Evolutionary conservation across 768 basidiomycete species (phyloP), one percentile per base, ranked within the genome.

Genomic region (Nevesoporus exiguus): DNA sequence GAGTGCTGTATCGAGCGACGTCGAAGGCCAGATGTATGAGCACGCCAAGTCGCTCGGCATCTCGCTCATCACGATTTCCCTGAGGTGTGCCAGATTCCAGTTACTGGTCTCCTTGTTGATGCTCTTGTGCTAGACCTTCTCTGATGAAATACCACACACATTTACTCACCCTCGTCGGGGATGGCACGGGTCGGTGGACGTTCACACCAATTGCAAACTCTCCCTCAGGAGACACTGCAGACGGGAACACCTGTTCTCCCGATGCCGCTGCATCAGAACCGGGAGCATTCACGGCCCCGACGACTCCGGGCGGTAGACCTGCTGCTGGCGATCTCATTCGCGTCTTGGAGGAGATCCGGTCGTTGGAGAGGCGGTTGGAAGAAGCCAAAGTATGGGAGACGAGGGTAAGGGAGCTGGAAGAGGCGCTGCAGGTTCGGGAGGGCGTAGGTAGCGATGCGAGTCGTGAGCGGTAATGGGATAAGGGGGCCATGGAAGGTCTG

Each of bases 21-120:
- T 98, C 21, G 95, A 98, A 68, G 94, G 94, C 0, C 77, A 83
- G 59, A 94, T 98, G 91, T 98, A 98, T 73, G 90, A 95, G 67
- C 85, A 91, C 58, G 87, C 90, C 27, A 97, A 97, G 71, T 79
- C 84, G 30, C 75, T 91, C 13, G 93, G 88, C 1, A 93, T 97
- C 65, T 95, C 95, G 0, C 79, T 98, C 44, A 88, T 98, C 53
- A 98, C 94, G 4, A 92, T 98, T 47, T 94, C 94, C 15, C 76
- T 93, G 49, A 85, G 88, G 88, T 89, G 60, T 1, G 80, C 68
- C 22, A 7, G 19, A 2, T 33, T 30, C 30, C 31, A 39, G 1
- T 39, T 14, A n/a, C 13, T 10, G 24, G 7, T 30, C n/a, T 27
- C 27, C 0, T 13, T 11, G 6, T 41, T 21, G 10, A 33, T 44